Evolutionary conservation across 108 stramenopile species (phyloP).

Genomic region (Parietichytrium sp.): DNA sequence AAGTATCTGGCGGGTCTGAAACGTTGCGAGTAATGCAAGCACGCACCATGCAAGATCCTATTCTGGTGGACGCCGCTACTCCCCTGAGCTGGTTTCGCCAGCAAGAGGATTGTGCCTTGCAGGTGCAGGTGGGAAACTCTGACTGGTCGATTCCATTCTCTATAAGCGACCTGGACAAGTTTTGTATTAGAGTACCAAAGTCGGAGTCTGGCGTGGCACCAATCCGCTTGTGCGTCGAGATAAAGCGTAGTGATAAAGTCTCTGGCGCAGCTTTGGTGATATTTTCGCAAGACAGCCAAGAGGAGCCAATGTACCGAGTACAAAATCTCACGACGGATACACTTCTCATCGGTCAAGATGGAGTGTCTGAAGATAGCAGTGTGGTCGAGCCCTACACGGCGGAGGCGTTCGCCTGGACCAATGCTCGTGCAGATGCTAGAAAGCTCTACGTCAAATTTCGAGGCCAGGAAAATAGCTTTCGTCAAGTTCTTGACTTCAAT

Average conservation of each 20-base stretch:
- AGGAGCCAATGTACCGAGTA: slow-evolving; percentile 22
- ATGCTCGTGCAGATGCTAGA: too few species aligned
- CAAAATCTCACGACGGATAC: neutral
- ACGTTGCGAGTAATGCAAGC: neutral
- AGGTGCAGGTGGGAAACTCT: neutral
- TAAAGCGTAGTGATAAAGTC: neutral
- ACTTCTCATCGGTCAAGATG: neutral
- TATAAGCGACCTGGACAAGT: neutral
- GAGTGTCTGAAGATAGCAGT: neutral
- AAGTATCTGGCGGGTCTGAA: neutral
- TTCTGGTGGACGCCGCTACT: neutral
- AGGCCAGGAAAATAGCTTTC: too few species aligned
- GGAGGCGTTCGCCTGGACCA: neutral
- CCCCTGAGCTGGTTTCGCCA: neutral
- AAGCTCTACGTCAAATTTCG: too few species aligned
- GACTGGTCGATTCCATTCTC: slow-evolving; percentile 6
- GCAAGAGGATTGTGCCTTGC: neutral
- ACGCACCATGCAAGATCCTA: neutral
- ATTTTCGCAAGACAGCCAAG: neutral
- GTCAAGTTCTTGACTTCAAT: neutral
- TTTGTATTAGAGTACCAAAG: neutral
- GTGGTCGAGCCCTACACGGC: neutral
- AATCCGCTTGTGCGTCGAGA: slow-evolving; percentile 4
- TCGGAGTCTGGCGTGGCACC: too few species aligned
- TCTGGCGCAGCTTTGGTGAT: neutral